Evolutionary conservation across 164 flowering plant species (phyloP).

Genomic region (Annona squamosa): DNA sequence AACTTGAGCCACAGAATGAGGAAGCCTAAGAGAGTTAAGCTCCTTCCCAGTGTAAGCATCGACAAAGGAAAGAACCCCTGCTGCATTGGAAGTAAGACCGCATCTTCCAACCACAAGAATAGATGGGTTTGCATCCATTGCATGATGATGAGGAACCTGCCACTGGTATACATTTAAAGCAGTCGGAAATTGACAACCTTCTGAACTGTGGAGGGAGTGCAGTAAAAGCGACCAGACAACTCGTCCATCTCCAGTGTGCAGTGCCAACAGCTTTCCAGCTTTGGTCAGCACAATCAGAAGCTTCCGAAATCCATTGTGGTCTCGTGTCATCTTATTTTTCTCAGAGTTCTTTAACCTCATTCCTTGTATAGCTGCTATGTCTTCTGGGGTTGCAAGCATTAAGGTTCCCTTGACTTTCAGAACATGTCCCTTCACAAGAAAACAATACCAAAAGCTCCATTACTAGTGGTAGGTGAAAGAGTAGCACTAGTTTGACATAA

Average conservation of each 20-base stretch:
- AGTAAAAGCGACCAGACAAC: slow-evolving; percentile 81
- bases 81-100: slow-evolving; percentile 40
- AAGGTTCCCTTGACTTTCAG: slow-evolving; percentile 92
- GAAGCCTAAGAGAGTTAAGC: slow-evolving; percentile 34
- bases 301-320: slow-evolving; percentile 91
- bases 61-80: slow-evolving; percentile 72
- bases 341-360: slow-evolving; percentile 81
- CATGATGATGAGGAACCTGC: slow-evolving; percentile 97
- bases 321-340: slow-evolving; percentile 92
- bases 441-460: slow-evolving; percentile 1
- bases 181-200: slow-evolving; percentile 45
- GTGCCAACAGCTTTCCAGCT: slow-evolving; percentile 78
- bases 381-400: slow-evolving; percentile 93
- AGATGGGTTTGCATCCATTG: slow-evolving; percentile 87
- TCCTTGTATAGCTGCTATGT: slow-evolving; percentile 72
- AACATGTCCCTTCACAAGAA: slow-evolving; percentile 64
- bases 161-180: slow-evolving; percentile 72
- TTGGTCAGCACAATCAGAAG: slow-evolving; percentile 83
- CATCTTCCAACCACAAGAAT: slow-evolving; percentile 86
- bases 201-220: slow-evolving; percentile 53
- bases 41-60: slow-evolving; percentile 85
- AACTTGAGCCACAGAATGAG: slow-evolving; percentile 59
- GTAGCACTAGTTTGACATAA: not conserved
- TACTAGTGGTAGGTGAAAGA: not conserved
- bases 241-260: slow-evolving; percentile 94